Percentiles rank a stretch among this genome's conserved stretches.
Conservation (phyloP, 2,329 filamentous ascomycete genomes). For the Aspergillus japonicus region DNA sequence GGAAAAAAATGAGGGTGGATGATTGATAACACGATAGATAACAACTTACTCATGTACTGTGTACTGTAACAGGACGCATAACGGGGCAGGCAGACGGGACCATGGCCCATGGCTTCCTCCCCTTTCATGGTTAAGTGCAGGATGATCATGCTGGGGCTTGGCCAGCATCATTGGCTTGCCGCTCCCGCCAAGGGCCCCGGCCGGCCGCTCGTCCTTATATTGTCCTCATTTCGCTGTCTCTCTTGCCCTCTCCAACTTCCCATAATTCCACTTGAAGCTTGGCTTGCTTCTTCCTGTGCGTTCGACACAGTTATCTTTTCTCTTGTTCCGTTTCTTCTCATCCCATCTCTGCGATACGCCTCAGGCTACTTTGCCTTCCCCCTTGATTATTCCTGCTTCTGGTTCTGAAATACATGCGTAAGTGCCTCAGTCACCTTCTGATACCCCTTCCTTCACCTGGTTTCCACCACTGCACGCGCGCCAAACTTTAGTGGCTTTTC, state of each 20-base stretch:
- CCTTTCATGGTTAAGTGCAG: background rate
- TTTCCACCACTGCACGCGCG: background rate
- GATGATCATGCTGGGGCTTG: conserved; percentile 15
- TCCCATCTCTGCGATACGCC: background rate
- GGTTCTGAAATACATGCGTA: conserved; percentile 39
- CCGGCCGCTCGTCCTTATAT: background rate
- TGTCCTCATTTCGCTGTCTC: conserved; percentile 10
- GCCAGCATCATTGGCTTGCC: conserved; percentile 14
- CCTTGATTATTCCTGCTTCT: conserved; percentile 12
- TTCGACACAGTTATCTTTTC: conserved; percentile 4
- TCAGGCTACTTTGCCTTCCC: conserved; percentile 1
- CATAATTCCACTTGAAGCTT: conserved; percentile 17
- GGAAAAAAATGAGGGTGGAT: background rate
- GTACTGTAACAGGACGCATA: background rate
- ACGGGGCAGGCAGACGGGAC: background rate
- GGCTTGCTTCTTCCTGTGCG: conserved; percentile 10
- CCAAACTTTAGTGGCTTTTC: background rate
- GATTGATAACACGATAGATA: conserved; percentile 1
- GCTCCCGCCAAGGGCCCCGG: conserved; percentile 11
- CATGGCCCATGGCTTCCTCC: conserved; percentile 2
- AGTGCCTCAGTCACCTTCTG: conserved; percentile 15
- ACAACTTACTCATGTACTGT: background rate
- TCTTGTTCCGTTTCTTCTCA: background rate
- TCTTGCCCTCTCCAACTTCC: conserved; percentile 3
- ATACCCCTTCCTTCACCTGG: conserved; percentile 1